A percentile compares a stretch with the other conserved stretches of the same genome.
Evolutionary conservation across 202 grass and related monocot genomes (phyloP).

Genomic region (Schoenoplectus triqueter): DNA sequence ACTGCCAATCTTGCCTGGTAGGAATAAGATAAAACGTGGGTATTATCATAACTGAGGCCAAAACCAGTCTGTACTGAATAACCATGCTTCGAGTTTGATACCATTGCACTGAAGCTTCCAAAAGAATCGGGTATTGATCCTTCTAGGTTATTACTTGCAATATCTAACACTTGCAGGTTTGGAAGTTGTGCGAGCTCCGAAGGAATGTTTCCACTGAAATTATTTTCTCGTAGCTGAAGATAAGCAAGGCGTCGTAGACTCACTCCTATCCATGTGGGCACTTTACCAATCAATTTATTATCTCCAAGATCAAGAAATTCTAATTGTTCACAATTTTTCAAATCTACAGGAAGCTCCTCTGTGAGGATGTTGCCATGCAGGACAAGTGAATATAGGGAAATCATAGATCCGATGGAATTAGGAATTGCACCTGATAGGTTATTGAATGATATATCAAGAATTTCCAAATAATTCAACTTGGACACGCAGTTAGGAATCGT

Average conservation of each 20-base stretch:
- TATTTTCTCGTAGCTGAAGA: conserved; percentile 40
- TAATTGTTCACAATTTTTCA: conserved; percentile 31
- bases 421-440: conserved; percentile 48
- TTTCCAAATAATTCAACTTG: not conserved
- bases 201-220: conserved; percentile 50
- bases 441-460: conserved; percentile 43
- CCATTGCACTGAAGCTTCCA: conserved; percentile 35
- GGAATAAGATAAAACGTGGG: not conserved
- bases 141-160: not conserved
- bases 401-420: conserved; percentile 28
- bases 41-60: not conserved
- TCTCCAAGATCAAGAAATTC: conserved; percentile 35
- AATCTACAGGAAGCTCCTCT: conserved; percentile 37
- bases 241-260: not conserved
- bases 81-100: not conserved
- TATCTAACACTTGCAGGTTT: conserved; percentile 30
- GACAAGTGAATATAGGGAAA: not conserved
- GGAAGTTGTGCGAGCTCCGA: conserved; percentile 34
- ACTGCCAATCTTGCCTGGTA: not conserved
- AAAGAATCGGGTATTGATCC: conserved; percentile 27
- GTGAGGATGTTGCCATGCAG: conserved; percentile 41
- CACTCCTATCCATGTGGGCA: conserved; percentile 53
- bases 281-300: conserved; percentile 49
- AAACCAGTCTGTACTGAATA: not conserved
- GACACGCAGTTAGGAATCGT: conserved; percentile 38